Evolutionary conservation across 164 flowering plant genomes (phyloP), one percentile per base, ranked within the genome.

Genomic region (Buxus sempervirens): DNA sequence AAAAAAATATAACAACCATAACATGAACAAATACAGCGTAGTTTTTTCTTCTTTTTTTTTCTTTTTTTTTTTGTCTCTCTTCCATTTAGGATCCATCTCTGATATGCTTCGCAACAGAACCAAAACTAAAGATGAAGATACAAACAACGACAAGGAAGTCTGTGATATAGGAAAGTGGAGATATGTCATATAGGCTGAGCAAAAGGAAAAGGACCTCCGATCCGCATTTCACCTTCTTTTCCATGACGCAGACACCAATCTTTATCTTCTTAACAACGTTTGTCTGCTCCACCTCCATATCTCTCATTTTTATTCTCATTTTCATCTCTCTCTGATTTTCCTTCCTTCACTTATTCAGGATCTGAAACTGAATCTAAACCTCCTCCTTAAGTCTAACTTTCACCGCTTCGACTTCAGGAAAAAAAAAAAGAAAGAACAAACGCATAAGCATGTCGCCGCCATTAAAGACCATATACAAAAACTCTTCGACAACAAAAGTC

Each of bases 211-310:
- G 80, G 82, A 87, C 91, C 90, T 89, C 93, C 73, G 81, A 65
- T 74, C 87, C 89, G 82, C 91, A 86, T 84, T 89, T 92, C 94
- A 96, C 99, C 98, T 96, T 96, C 95, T 96, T 96, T 88, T 92
- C 98, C 97, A 96, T 83, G 70, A 96, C 99, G 72, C 98, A 96
- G 9, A 96, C 99, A 58, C 99, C 99, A 66, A 96, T 68, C 70
- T 27, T 85, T 24, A 93, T 86, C 83, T 85, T 90, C 65, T 62
- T 68, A n/a, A 56, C 69, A 20, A 68, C 70, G 42, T 21, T 51
- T 20, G 65, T 81, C 32, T 73, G 68, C 75, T 23, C 78, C 79
- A 55, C 73, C 72, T 54, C 45, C 66, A 27, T 57, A 67, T 53
- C 65, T 70, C 28, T 64, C 24, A 18, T 23, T 28, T 28, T 41